Evolutionary conservation across 2,329 filamentous ascomycete genomes (phyloP).

Genomic region (Stenocarpella maydis): DNA sequence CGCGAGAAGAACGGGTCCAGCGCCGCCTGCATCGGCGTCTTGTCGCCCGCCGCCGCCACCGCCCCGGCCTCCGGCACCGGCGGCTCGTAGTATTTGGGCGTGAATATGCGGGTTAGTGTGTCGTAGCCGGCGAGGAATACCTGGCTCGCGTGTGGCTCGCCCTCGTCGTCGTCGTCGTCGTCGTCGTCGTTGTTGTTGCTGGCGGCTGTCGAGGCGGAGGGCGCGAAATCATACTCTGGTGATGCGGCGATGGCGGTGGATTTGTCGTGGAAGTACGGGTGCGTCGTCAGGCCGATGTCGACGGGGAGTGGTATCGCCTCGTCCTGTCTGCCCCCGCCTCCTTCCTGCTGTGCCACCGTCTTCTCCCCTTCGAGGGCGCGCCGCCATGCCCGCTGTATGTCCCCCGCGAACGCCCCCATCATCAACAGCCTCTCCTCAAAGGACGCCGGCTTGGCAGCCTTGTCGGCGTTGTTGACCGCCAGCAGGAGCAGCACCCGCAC

Average conservation of each 20-base stretch:
- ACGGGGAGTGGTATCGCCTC: constrained; percentile 45
- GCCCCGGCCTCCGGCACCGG: constrained; percentile 35
- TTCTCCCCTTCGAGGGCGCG: not conserved
- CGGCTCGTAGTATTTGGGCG: constrained; percentile 74
- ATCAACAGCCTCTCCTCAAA: constrained; percentile 74
- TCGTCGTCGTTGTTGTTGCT: too few species aligned
- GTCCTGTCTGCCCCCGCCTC: not conserved
- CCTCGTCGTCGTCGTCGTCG: too few species aligned
- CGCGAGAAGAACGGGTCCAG: constrained; percentile 70
- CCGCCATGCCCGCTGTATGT: constrained; percentile 51
- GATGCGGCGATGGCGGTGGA: constrained; percentile 62
- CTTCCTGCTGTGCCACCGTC: not conserved
- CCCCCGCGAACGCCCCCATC: constrained; percentile 74
- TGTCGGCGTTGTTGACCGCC: constrained; percentile 72
- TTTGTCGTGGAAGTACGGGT: constrained; percentile 80
- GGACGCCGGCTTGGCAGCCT: constrained; percentile 70
- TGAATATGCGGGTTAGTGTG: constrained; percentile 75
- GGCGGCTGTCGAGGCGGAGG: not conserved
- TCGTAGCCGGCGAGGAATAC: constrained; percentile 80
- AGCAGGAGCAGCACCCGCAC: constrained; percentile 65
- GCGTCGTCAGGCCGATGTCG: constrained; percentile 75
- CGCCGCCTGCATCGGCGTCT: constrained; percentile 57
- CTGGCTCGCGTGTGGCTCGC: constrained; percentile 53
- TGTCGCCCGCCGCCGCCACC: constrained; percentile 9
- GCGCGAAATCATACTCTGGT: constrained; percentile 49